phyloP scores from a whole-genome alignment of 108 stramenopile species.

The Licmophora abbreviata region DNA sequence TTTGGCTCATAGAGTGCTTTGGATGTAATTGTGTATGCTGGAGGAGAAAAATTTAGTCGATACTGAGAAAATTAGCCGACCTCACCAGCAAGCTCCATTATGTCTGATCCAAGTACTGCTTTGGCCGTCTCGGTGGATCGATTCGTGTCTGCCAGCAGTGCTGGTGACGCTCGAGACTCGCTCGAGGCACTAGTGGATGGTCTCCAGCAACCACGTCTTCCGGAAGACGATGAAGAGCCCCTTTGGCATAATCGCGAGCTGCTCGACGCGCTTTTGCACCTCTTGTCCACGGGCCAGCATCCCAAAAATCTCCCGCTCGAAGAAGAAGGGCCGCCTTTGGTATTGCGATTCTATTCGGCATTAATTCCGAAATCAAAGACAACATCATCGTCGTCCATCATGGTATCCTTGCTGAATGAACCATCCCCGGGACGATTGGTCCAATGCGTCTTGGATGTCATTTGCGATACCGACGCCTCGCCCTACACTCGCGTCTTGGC shows the following conservation, averaged over 20 bases:
- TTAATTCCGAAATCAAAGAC: background rate
- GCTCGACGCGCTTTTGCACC: background rate
- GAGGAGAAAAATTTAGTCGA: no score
- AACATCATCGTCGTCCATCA: background rate
- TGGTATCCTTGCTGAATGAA: background rate
- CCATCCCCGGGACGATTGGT: constrained; percentile 6
- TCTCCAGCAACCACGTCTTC: background rate
- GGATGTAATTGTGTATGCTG: no score
- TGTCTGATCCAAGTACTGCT: no score
- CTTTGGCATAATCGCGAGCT: constrained; percentile 1
- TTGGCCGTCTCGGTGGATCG: constrained; percentile 48
- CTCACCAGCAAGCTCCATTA: no score
- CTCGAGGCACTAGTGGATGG: constrained; percentile 22
- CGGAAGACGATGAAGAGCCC: background rate
- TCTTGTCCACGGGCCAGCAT: background rate
- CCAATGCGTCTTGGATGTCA: constrained; percentile 15
- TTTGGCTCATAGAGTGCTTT: no score
- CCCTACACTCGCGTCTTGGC: constrained; percentile 58
- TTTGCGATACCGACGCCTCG: constrained; percentile 2
- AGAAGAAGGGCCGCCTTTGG: constrained; percentile 5
- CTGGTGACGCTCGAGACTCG: constrained; percentile 43
- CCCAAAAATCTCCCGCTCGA: background rate
- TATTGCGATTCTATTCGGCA: background rate
- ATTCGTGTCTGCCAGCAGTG: constrained; percentile 59
- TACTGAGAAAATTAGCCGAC: no score